A percentile compares a stretch with the other conserved stretches of the same genome.
Evolutionary conservation across 1,284 basidiomycete genomes (phyloP).

Genomic region (Rhodotorula mucilaginosa): DNA sequence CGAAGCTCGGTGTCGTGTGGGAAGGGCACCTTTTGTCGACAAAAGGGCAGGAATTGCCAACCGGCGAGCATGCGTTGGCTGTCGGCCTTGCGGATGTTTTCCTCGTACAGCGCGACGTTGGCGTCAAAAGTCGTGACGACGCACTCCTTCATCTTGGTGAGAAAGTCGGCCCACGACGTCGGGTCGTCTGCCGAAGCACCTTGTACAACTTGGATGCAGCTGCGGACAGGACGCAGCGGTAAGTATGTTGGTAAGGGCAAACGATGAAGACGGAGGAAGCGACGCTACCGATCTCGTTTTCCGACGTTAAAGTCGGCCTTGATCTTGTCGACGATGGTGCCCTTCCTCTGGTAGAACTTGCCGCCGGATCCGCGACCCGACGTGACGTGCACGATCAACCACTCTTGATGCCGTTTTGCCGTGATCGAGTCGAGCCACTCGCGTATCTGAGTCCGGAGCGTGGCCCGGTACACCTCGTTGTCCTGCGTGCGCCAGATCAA

Average conservation of each 20-base stretch:
- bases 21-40: conserved; percentile 74
- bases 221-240: conserved; percentile 44
- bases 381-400: conserved; percentile 81
- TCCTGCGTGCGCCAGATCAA: conserved; percentile 58
- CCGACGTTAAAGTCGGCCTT: conserved; percentile 87
- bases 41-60: conserved; percentile 97
- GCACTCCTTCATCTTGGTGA: conserved; percentile 85
- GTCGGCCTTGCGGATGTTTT: conserved; percentile 83
- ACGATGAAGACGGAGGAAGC: no score
- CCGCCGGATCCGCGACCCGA: conserved; percentile 48
- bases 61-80: conserved; percentile 81
- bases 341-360: conserved; percentile 74
- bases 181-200: conserved; percentile 61
- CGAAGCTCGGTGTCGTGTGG: background rate
- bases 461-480: conserved; percentile 73
- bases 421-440: conserved; percentile 76
- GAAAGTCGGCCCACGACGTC: conserved; percentile 81
- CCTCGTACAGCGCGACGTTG: conserved; percentile 73
- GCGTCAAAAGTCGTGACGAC: conserved; percentile 76
- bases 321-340: conserved; percentile 83
- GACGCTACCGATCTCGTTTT: conserved; percentile 75
- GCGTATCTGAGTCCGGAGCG: conserved; percentile 77
- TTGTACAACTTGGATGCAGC: conserved; percentile 70
- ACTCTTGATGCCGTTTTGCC: conserved; percentile 59
- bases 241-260: background rate